Percentiles rank a stretch among this genome's conserved stretches.
Conservation (phyloP, 805 yeast species). For the Candida pseudofarinosa region DNA sequence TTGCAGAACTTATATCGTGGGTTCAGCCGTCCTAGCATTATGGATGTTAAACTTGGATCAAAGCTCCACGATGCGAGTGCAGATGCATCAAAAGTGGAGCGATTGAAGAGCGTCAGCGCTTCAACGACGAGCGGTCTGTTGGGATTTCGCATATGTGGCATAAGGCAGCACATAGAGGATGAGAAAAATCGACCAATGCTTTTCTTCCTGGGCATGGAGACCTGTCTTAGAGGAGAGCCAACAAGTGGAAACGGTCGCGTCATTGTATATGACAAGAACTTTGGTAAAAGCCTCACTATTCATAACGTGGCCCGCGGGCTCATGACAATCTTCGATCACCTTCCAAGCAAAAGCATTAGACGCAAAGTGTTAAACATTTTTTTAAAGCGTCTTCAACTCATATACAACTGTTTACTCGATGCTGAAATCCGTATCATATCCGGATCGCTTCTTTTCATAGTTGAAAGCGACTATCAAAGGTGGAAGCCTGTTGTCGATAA, state of each 20-base stretch:
- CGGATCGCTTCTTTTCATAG: slow-evolving; percentile 68
- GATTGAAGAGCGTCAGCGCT: slow-evolving; percentile 62
- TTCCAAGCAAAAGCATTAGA: slow-evolving; percentile 3
- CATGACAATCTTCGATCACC: slow-evolving; percentile 40
- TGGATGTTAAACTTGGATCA: slow-evolving; percentile 83
- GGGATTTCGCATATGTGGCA: slow-evolving; percentile 81
- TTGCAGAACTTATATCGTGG: slow-evolving; percentile 67
- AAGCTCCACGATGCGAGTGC: slow-evolving; percentile 61
- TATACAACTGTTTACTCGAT: slow-evolving; percentile 61
- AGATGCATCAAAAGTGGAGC: slow-evolving; percentile 49
- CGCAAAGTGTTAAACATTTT: slow-evolving; percentile 41
- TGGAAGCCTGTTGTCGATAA: slow-evolving; percentile 40
- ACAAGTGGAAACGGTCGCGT: slow-evolving; percentile 35
- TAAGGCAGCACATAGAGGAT: slow-evolving; percentile 47
- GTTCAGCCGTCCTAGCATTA: slow-evolving; percentile 59
- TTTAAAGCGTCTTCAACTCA: slow-evolving; percentile 55
- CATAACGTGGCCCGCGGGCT: slow-evolving; percentile 45
- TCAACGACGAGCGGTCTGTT: slow-evolving; percentile 79
- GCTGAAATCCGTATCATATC: slow-evolving; percentile 65
- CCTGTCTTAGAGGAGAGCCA: slow-evolving; percentile 12
- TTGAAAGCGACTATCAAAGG: slow-evolving; percentile 58
- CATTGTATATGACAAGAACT: slow-evolving; percentile 56
- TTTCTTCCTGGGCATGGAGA: slow-evolving; percentile 14
- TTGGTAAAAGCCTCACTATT: slow-evolving; percentile 58
- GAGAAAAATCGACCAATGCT: slow-evolving; percentile 11